Conservation (phyloP, 805 yeast species). For the Maudiozyma serrabonitensis region DNA sequence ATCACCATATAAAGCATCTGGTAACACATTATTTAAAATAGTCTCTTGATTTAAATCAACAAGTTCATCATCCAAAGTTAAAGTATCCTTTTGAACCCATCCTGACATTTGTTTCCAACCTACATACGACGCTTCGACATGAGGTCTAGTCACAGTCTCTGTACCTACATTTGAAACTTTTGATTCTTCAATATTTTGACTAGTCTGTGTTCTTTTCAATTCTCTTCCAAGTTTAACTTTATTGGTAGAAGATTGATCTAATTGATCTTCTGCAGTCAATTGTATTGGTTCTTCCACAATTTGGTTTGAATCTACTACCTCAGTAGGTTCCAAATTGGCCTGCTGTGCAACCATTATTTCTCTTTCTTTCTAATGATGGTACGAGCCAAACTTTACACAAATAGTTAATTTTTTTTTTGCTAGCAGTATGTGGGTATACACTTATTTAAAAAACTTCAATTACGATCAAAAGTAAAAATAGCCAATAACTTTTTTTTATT, state of each 20-base stretch:
- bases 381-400: no score
- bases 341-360: neutral
- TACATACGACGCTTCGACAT: conserved; percentile 48
- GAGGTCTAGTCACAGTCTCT: conserved; percentile 10
- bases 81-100: conserved; percentile 61
- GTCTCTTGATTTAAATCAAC: conserved; percentile 68
- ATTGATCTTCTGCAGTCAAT: neutral
- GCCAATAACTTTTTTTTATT: no score
- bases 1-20: conserved; percentile 76
- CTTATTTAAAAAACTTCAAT: no score
- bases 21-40: conserved; percentile 62
- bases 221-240: no score
- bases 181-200: conserved; percentile 16
- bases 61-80: conserved; percentile 59
- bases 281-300: neutral
- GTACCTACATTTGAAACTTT: conserved; percentile 13
- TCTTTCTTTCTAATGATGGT: no score
- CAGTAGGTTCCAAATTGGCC: neutral
- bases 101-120: conserved; percentile 96
- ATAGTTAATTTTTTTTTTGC: no score
- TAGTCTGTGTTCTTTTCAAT: conserved; percentile 4
- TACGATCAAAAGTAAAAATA: no score
- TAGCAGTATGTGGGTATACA: no score
- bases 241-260: neutral
- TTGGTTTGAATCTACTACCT: neutral